Evolutionary conservation across 78 protist genomes (phyloP).

Genomic region (Tieghemostelium lacteum): DNA sequence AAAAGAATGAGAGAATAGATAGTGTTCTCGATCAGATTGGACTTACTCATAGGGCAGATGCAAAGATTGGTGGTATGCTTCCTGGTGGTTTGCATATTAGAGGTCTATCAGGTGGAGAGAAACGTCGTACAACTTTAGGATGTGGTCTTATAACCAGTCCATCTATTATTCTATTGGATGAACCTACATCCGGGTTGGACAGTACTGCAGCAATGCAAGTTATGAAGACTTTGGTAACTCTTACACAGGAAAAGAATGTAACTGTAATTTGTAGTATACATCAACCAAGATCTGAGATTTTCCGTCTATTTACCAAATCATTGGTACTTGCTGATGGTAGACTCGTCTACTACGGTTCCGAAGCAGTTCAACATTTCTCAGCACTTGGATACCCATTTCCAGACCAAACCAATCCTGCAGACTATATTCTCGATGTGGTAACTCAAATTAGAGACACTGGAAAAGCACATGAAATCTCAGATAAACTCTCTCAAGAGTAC

Average conservation of each 20-base stretch:
- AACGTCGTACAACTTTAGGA: conserved; percentile 79
- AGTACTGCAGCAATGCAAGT: conserved; percentile 19
- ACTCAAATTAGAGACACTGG: conserved; percentile 17
- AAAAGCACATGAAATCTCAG: conserved; percentile 15
- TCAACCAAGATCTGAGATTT: conserved; percentile 87
- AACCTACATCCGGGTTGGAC: conserved; percentile 71
- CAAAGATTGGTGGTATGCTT: conserved; percentile 68
- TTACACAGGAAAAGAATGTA: conserved; percentile 13
- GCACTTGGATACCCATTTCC: conserved; percentile 28
- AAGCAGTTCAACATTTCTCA: not conserved
- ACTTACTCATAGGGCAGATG: conserved; percentile 1
- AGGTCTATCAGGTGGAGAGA: conserved; percentile 86
- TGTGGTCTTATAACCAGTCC: conserved; percentile 84
- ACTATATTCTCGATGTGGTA: conserved; percentile 44
- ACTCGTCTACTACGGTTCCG: conserved; percentile 31
- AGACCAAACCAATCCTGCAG: conserved; percentile 53
- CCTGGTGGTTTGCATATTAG: conserved; percentile 44
- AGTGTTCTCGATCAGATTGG: conserved; percentile 53
- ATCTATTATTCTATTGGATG: conserved; percentile 77
- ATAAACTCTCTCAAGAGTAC: not conserved
- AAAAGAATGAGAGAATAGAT: conserved; percentile 31
- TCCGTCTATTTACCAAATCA: conserved; percentile 17
- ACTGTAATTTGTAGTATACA: conserved; percentile 82
- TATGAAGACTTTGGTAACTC: conserved; percentile 36
- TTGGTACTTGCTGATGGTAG: conserved; percentile 49